These are phyloP conservation scores for Pyrus hybrid DNA, from an alignment of 331 rosid species.

Conservation along the genomic window DNA sequence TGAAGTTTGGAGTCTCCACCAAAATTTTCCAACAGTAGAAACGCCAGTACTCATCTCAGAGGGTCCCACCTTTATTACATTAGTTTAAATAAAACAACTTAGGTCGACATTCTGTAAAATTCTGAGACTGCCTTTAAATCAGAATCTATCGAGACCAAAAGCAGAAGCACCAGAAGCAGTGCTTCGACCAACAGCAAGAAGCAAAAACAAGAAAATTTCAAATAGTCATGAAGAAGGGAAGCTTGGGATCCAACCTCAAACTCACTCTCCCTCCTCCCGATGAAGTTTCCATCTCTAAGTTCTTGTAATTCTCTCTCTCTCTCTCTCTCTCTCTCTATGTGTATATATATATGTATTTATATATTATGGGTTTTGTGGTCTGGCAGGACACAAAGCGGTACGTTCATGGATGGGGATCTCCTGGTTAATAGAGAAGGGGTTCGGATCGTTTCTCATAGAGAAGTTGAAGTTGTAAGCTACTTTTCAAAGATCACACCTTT, in stretches of 20 bases:
- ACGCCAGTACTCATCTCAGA: background rate
- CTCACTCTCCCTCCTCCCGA: conserved; percentile 74
- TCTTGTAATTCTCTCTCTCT: conserved; percentile 44
- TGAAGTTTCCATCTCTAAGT: conserved; percentile 55
- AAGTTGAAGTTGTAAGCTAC: conserved; percentile 62
- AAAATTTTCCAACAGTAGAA: background rate
- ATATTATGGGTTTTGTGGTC: conserved; percentile 12
- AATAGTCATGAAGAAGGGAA: conserved; percentile 51
- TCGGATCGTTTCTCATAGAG: conserved; percentile 64
- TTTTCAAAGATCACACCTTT: no score
- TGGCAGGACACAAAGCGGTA: conserved; percentile 78
- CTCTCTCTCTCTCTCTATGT: background rate
- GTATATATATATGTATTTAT: background rate
- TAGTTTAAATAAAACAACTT: no score
- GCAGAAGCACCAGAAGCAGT: background rate
- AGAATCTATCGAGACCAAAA: background rate
- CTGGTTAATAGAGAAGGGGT: conserved; percentile 89
- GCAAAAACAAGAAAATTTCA: background rate
- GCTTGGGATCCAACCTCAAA: conserved; percentile 44
- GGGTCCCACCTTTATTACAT: background rate
- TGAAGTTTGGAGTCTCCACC: background rate
- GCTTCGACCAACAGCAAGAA: background rate
- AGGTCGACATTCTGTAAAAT: background rate
- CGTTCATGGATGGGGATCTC: conserved; percentile 91
- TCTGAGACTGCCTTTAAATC: background rate